These are phyloP conservation scores for Jacaranda mimosifolia DNA, from an alignment of 257 asterid species.

Conservation along the genomic window DNA sequence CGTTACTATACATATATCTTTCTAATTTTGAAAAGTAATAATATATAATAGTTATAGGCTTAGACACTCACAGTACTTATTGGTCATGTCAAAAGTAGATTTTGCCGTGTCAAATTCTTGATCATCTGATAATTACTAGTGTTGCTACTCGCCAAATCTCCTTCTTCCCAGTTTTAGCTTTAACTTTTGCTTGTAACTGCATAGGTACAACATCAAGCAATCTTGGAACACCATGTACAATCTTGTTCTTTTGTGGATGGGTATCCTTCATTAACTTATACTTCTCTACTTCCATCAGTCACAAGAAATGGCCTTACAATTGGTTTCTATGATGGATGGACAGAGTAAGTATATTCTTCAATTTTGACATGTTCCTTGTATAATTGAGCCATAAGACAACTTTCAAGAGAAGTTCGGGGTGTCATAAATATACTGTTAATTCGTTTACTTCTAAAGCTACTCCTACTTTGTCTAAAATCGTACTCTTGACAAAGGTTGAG, in stretches of 20 bases:
- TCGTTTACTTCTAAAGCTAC: conserved; percentile 60
- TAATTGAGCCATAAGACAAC: conserved; percentile 89
- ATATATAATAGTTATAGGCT: too few relatives aligned
- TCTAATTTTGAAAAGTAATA: too few relatives aligned
- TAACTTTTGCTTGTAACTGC: conserved; percentile 42
- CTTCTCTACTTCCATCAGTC: conserved; percentile 46
- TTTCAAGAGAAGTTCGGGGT: conserved; percentile 75
- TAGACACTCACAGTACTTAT: too few relatives aligned
- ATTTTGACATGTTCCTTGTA: conserved; percentile 54
- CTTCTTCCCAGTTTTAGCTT: conserved; percentile 41
- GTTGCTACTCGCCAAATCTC: conserved; percentile 39
- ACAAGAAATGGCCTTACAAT: conserved; percentile 59
- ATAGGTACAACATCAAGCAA: conserved; percentile 53
- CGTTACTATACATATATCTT: too few relatives aligned
- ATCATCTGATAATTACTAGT: too few relatives aligned
- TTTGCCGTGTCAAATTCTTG: too few relatives aligned
- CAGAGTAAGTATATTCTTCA: conserved; percentile 54
- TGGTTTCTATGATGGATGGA: conserved; percentile 46
- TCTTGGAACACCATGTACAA: conserved; percentile 62
- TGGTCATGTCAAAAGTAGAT: too few relatives aligned
- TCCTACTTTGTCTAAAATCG: conserved; percentile 55
- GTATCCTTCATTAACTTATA: conserved; percentile 35
- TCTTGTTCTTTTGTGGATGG: conserved; percentile 26
- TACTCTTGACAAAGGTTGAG: conserved; percentile 49
- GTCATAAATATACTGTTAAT: conserved; percentile 45